Base-by-base conservation (phyloP, 805 yeast genomes). In the Yarrowia bubula region DNA sequence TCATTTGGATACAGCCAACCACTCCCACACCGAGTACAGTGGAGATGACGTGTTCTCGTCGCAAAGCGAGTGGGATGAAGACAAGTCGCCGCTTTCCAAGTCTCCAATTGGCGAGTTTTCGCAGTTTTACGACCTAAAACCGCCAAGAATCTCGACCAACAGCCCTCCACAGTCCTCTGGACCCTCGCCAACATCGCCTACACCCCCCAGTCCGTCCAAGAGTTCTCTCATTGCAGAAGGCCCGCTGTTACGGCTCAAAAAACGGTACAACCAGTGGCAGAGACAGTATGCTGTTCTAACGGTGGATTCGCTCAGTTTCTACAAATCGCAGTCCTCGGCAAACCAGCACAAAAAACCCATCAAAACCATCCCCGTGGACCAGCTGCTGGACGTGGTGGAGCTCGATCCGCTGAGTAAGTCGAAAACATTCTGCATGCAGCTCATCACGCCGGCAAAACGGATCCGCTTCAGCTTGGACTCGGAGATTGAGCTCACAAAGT, bases 221-320 rank as follows among this genome's bases (percentile, higher is more conserved):
- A 18, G 35, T 18, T n/a, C 18, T 2, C 33, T 51, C 6, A 51
- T 83, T 14, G 79, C 77, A 39, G 71, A 76, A 64, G 86, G 86
- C 0, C 71, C 75, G 53, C 67, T 83, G 13, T 68, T 76, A 42
- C 71, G 83, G 11, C 75, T 81, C 28, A 75, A 75, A 65, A 79
- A 78, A 60, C 71, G 80, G 11, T 78, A 78, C 69, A 80, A 78
- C 68, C 84, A 82, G 68, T 83, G 86, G 86, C 78, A 76, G 61
- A 71, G 72, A 65, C 77, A 77, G 68, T 80, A 78, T 68, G 74
- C 81, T 13, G 75, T 80, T 1, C 70, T 83, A 18, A 82, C 84
- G 14, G 79, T 77, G 68, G 73, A 72, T 32, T 71, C 74, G 31
- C 65, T 83, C 37, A 71, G 76, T 60, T 77, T 83, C 66, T 81